Evolutionary conservation across 2,329 filamentous ascomycete species (phyloP), one percentile per base, ranked within the genome.

Genomic region (Apiospora koreana): DNA sequence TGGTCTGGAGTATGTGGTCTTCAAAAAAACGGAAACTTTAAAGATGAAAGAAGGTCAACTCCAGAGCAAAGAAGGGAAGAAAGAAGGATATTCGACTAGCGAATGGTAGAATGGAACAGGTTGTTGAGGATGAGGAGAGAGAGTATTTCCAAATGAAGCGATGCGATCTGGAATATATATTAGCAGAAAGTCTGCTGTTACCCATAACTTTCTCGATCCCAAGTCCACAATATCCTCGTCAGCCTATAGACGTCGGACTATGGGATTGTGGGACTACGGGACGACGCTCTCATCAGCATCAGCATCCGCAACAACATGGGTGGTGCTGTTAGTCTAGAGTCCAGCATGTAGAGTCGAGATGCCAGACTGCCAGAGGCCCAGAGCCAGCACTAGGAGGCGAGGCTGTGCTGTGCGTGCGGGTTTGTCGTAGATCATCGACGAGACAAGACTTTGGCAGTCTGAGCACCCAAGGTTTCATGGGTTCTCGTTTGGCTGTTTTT

Each of bases 361-460:
- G 41, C 41, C 41, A 43, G n/a, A n/a, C n/a, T n/a, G n/a, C n/a
- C n/a, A n/a, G n/a, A n/a, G n/a, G n/a, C n/a, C n/a, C n/a, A n/a
- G n/a, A n/a, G 35, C 35, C 4, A 35, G 35, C 41, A 3, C 41
- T 62, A 9, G 54, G 18, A 21, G 28, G 21, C 54, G 54, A 62
- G 54, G 54, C 54, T 62, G 54, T 62, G 54, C 54, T 62, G 54
- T 62, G 54, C 54, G 31, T 38, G 31, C 54, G 21, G 28, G 54
- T 38, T 62, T 62, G 54, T 62, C 54, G 54, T 62, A 62, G 54
- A 62, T 38, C 54, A 62, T 62, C 54, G 54, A 62, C 54, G 54
- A 62, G 54, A 62, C 54, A 62, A 62, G 54, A 62, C 54, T 62
- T 62, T 62, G 54, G 54, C 31, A 62, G 54, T 62, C 54, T 62